Base-by-base conservation (phyloP, 306 rosid genomes). In the Prosopis cineraria region DNA sequence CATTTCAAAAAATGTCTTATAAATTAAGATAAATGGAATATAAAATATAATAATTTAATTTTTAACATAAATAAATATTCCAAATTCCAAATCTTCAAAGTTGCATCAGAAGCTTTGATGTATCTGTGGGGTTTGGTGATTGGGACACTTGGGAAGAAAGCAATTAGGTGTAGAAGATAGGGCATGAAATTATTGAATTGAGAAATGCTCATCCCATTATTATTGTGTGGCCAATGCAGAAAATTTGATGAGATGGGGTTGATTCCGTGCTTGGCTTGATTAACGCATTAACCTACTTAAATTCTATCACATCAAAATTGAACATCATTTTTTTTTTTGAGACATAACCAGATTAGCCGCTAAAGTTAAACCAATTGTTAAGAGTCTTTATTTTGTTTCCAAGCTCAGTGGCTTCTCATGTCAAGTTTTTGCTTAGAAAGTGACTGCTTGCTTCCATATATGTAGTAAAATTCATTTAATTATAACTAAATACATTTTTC, bases 261-360 rank as follows among this genome's bases (percentile, higher is more conserved):
- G 30, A 72, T 77, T 72, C 75, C 66, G 76, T 53, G 53, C 64
- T 64, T 77, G 1, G 20, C 63, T 29, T 20, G 70, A 5, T 66
- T 8, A 64, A 74, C 22, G 33, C 47, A 70, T 82, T 82, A 77
- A 71, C 74, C 71, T 64, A 50, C 43, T 36, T 9, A 7, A 52
- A 0, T 69, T 44, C 47, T 0, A 59, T 75, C 72, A 39, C 67
- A 70, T 56, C 53, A 17, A 72, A 34, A 30, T 34, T 19, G 19
- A 33, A 22, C 40, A 9, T 50, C 59, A 52, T 8, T 52, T 24
- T 20, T 22, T 53, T 39, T 44, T 45, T 10, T 44, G 77, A 36
- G 5, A 47, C 55, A 58, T 68, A n/a, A n/a, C n/a, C 48, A 47
- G 75, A 10, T 22, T 10, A 59, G 5, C 37, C 37, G 16, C 24